Evolutionary conservation across 306 rosid species (phyloP).

Genomic region (Trifolium repens): DNA sequence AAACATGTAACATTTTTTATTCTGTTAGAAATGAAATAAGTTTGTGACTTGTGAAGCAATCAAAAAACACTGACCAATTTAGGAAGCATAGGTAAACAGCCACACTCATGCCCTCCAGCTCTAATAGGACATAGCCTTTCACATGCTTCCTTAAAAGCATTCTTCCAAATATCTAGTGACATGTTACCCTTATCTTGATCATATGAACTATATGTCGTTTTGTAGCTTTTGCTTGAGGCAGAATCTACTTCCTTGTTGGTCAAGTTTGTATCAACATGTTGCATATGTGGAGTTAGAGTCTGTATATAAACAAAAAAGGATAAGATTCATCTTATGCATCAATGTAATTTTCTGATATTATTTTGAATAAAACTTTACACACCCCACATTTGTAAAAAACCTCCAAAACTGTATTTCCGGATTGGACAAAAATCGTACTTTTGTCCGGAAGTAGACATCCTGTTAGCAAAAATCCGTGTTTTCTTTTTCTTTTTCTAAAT

Average conservation of each 20-base stretch:
- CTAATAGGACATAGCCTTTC: constrained; percentile 92
- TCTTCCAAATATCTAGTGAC: constrained; percentile 86
- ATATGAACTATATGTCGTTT: constrained; percentile 52
- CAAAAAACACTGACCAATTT: constrained; percentile 63
- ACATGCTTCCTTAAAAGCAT: constrained; percentile 78
- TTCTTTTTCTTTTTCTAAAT: no score
- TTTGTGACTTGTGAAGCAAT: background rate
- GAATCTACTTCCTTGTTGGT: constrained; percentile 44
- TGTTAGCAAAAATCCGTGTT: no score
- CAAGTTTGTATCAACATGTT: constrained; percentile 55
- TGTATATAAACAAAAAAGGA: constrained; percentile 48
- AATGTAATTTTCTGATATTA: constrained; percentile 4
- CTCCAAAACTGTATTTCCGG: background rate
- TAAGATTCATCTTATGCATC: constrained; percentile 35
- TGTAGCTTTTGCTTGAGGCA: constrained; percentile 50
- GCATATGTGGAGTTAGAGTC: constrained; percentile 95
- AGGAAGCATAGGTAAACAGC: constrained; percentile 84
- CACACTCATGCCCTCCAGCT: constrained; percentile 95
- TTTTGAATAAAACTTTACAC: background rate
- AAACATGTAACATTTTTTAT: background rate
- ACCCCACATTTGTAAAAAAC: no score
- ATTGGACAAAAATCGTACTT: background rate
- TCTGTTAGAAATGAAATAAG: background rate
- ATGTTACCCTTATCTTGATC: constrained; percentile 70
- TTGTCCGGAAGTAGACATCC: no score